phyloP scores from a whole-genome alignment of 305 asterid species.

The Fraxinus nigra region DNA sequence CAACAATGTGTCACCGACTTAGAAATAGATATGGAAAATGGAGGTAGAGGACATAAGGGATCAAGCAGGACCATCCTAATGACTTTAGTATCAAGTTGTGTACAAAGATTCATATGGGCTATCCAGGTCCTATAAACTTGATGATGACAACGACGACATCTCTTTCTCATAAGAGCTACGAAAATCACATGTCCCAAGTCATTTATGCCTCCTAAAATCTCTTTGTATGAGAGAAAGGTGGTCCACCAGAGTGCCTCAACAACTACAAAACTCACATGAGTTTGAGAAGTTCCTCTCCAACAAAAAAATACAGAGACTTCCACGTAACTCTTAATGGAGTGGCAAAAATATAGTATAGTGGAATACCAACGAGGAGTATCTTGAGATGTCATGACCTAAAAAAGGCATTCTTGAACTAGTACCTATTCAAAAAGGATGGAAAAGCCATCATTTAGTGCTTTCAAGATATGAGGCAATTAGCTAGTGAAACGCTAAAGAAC shows the following conservation, averaged over 20 bases:
- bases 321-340: too few relatives aligned
- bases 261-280: neutral
- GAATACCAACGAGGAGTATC: neutral
- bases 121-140: neutral
- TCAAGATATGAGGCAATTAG: too few relatives aligned
- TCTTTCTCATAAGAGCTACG: neutral
- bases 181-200: neutral
- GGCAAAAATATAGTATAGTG: neutral
- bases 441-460: too few relatives aligned
- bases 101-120: neutral
- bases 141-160: neutral
- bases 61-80: too few relatives aligned
- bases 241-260: neutral
- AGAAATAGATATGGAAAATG: too few relatives aligned
- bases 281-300: neutral
- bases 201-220: neutral
- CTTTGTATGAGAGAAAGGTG: neutral
- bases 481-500: too few relatives aligned
- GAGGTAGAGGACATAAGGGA: too few relatives aligned
- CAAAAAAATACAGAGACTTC: neutral
- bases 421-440: neutral
- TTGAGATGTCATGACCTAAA: neutral
- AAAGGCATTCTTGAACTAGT: neutral
- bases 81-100: too few relatives aligned
- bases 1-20: too few relatives aligned